Conservation (phyloP, 129 eudicot genomes). For the Lactuca saligna region DNA sequence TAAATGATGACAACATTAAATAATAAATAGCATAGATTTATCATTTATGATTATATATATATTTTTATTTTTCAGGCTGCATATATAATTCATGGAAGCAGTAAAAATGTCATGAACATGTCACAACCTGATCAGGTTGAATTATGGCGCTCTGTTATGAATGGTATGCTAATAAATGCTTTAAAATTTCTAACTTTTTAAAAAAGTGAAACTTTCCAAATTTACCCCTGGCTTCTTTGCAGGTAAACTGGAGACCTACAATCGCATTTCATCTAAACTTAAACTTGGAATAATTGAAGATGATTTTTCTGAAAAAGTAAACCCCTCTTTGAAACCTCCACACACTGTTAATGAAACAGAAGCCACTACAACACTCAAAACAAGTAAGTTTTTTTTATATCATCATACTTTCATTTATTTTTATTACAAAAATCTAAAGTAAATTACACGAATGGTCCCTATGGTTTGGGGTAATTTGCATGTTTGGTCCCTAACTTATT, state of each 20-base stretch:
- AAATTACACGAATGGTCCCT: too few relatives aligned
- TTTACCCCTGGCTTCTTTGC: constrained; percentile 18
- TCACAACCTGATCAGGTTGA: constrained; percentile 93
- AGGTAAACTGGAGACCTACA: constrained; percentile 76
- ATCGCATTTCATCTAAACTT: constrained; percentile 76
- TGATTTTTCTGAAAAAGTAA: constrained; percentile 54
- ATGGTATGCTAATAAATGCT: constrained; percentile 47
- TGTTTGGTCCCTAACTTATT: too few relatives aligned
- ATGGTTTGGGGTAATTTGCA: too few relatives aligned
- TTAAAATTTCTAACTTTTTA: not conserved
- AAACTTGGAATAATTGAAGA: constrained; percentile 73
- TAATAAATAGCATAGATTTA: constrained; percentile 2
- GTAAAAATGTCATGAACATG: constrained; percentile 97
- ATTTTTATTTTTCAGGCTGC: constrained; percentile 74
- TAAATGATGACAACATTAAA: not conserved
- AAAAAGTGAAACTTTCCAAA: not conserved
- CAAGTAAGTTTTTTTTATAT: constrained; percentile 49
- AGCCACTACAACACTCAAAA: constrained; percentile 42
- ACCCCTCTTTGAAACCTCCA: constrained; percentile 42
- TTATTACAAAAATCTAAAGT: too few relatives aligned
- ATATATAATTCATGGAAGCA: constrained; percentile 80
- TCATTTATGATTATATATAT: not conserved
- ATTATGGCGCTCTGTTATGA: constrained; percentile 81
- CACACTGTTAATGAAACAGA: constrained; percentile 46
- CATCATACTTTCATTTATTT: too few relatives aligned